Base-by-base conservation (phyloP, 179 eudicot genomes). In the Vitellaria paradoxa region DNA sequence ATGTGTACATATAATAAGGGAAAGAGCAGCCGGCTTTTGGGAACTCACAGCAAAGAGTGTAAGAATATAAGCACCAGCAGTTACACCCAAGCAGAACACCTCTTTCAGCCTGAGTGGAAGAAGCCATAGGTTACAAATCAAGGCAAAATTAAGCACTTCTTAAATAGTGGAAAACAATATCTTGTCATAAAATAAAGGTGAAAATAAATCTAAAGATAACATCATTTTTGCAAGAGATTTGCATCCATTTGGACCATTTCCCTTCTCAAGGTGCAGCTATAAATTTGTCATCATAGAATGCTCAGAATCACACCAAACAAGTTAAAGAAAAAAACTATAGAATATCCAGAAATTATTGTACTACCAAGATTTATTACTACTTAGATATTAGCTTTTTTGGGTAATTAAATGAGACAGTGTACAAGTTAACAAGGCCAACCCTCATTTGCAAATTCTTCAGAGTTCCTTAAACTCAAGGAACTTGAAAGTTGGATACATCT, bases 51-150 rank as follows among this genome's bases (percentile, higher is more conserved):
- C 67, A 69, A 77, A 77, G 3, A 68, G 65, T 9, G 80, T 45
- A 68, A 77, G 67, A 23, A 77, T 62, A 68, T 77, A 77, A 46
- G 80, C 80, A 55, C 80, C 80, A 46, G 74, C 80, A 42, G 80
- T 77, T 10, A 68, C 80, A n/a, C 80, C 80, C 67, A 77, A 57
- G 68, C 80, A 77, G 57, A 77, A 56, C 9, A 77, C 74, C 11
- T 60, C 80, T 45, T 70, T 63, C 30, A 77, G 80, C 56, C 80
- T 77, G 68, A 69, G 60, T 49, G 37, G 8, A 9, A 47, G 15
- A 69, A 20, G 26, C n/a, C 72, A 69, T n/a, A 12, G 26, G 49
- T 4, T 69, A 69, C 3, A 37, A 65, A 14, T 26, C 1, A 65
- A 37, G 20, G 37, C 47, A 69, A 20, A 69, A 10, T 37, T n/a